Evolutionary conservation across 345 rosid species (phyloP).

Genomic region (Citrus sp.): DNA sequence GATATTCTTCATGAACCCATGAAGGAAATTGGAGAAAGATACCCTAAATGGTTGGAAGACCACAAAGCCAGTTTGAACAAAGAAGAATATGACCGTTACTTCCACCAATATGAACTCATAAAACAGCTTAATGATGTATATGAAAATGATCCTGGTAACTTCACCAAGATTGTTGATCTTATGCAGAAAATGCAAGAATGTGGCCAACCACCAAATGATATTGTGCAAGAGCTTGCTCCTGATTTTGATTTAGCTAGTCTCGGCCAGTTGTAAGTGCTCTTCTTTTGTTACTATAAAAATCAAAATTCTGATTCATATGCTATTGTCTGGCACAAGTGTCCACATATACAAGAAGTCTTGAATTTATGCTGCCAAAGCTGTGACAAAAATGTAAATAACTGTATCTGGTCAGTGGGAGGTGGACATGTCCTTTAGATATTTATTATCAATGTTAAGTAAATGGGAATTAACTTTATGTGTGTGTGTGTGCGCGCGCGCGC

Average conservation of each 20-base stretch:
- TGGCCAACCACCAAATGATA: slow-evolving; percentile 95
- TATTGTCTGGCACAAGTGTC: neutral
- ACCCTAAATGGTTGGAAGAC: slow-evolving; percentile 92
- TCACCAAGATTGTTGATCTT: slow-evolving; percentile 77
- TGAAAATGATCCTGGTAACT: slow-evolving; percentile 70
- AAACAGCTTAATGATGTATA: slow-evolving; percentile 79
- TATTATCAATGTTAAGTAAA: neutral
- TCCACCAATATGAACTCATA: slow-evolving; percentile 67
- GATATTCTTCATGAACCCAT: slow-evolving; percentile 97
- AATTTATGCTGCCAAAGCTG: neutral
- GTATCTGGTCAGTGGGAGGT: neutral
- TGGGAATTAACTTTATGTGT: neutral
- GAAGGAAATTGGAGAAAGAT: slow-evolving; percentile 89
- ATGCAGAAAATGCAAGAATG: slow-evolving; percentile 99
- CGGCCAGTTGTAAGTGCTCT: slow-evolving; percentile 73
- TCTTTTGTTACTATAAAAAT: neutral
- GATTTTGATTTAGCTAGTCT: slow-evolving; percentile 77
- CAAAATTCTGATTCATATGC: neutral
- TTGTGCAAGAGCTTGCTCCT: slow-evolving; percentile 87
- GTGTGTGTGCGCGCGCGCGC: rapidly evolving
- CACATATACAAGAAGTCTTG: neutral
- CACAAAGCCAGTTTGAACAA: slow-evolving; percentile 53
- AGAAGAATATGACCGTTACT: slow-evolving; percentile 69
- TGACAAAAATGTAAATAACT: neutral
- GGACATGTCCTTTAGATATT: neutral